Evolutionary conservation across 1,284 basidiomycete species (phyloP).

Genomic region (Microbotryum scabiosae): DNA sequence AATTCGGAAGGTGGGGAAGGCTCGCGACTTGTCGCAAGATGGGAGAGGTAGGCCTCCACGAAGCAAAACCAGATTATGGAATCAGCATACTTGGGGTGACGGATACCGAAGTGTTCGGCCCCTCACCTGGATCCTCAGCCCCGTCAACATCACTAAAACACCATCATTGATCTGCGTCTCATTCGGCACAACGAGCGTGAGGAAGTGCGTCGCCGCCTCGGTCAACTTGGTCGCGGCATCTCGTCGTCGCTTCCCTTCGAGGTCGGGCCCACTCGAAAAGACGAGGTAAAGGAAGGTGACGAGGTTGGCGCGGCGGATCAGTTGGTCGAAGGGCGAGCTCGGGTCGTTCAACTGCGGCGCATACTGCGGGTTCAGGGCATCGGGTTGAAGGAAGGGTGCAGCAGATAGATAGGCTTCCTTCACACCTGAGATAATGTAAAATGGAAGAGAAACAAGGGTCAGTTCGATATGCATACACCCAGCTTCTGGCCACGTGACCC

Average conservation of each 20-base stretch:
- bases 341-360: too few relatives aligned
- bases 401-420: too few relatives aligned
- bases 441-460: too few relatives aligned
- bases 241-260: neutral
- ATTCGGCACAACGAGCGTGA: neutral
- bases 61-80: neutral
- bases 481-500: too few relatives aligned
- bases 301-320: slow-evolving; percentile 11
- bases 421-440: too few relatives aligned
- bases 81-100: too few relatives aligned
- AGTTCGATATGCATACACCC: too few relatives aligned
- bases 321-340: neutral
- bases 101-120: neutral
- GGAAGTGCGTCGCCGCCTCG: too few relatives aligned
- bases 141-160: slow-evolving; percentile 3
- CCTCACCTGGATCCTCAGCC: slow-evolving; percentile 17
- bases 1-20: neutral
- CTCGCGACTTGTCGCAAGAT: neutral
- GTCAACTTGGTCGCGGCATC: too few relatives aligned
- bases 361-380: too few relatives aligned
- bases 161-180: slow-evolving; percentile 4
- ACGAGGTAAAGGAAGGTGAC: slow-evolving; percentile 19
- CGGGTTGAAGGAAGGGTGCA: too few relatives aligned
- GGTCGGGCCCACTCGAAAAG: slow-evolving; percentile 7
- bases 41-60: slow-evolving; percentile 8